Percentiles rank a stretch among this genome's conserved stretches.
phyloP scores from a whole-genome alignment of 441 rosid species.

The Pelargonium fulgidum region DNA sequence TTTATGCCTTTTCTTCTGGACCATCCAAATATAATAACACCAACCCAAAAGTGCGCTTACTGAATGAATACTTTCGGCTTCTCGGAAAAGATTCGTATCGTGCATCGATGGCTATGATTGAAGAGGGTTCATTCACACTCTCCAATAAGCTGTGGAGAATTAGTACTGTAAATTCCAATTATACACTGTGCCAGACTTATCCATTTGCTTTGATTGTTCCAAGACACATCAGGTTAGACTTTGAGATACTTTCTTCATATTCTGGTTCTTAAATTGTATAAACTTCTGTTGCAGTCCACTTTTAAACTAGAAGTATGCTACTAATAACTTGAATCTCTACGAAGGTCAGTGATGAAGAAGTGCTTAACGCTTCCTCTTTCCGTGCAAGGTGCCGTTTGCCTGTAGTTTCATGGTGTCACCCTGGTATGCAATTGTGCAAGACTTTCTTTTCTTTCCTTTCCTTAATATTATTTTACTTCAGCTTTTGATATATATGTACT shows the following conservation, averaged over 20 bases:
- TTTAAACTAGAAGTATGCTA: conserved; percentile 17
- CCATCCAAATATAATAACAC: conserved; percentile 57
- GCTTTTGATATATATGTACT: not conserved
- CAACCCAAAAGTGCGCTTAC: conserved; percentile 74
- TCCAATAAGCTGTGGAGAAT: conserved; percentile 91
- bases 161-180: conserved; percentile 57
- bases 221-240: conserved; percentile 62
- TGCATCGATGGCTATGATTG: conserved; percentile 68
- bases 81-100: conserved; percentile 49
- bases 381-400: conserved; percentile 90
- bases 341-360: conserved; percentile 69
- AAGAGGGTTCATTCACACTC: conserved; percentile 55
- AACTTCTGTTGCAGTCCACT: conserved; percentile 7
- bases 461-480: not conserved
- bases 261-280: conserved; percentile 3
- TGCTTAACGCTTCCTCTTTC: conserved; percentile 79
- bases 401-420: conserved; percentile 93
- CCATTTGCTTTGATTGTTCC: conserved; percentile 94
- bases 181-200: conserved; percentile 70
- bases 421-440: conserved; percentile 42
- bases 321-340: conserved; percentile 25
- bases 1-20: conserved; percentile 78
- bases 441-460: conserved; percentile 10
- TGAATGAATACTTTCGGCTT: conserved; percentile 94
- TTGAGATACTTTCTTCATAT: conserved; percentile 21